Evolutionary conservation across 2,329 filamentous ascomycete genomes (phyloP), one percentile per base, ranked within the genome.

Genomic region (Fusarium sp.): DNA sequence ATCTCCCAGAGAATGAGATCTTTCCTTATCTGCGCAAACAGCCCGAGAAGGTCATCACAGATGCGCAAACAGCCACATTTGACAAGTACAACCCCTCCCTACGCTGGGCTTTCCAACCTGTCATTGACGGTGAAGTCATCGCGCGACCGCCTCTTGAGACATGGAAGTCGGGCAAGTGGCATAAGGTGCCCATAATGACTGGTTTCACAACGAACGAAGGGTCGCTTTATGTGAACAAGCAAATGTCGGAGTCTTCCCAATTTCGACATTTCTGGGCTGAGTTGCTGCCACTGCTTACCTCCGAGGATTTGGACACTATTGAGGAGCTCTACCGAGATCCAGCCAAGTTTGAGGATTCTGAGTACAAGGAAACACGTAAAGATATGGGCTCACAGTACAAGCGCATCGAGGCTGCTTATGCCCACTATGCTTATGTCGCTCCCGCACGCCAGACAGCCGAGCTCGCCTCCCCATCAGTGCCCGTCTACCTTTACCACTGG

Each of bases 171-270:
- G 78, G 73, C 17, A 74, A 72, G 39, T 79, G 78, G 78, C 78
- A 78, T 61, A 78, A 77, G 30, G 67, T 80, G 1, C 78, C 78
- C 2, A 88, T 94, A 45, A 83, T 94, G 66, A 93, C 91, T 0
- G 92, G 92, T 6, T 94, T 90, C 82, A 91, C 90, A 77, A 88
- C 89, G 44, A 91, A 94, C 75, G 92, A 94, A 79, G 92, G 92
- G 8, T 87, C 90, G 1, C 81, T 87, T 38, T 94, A 93, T 75
- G 88, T 93, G 2, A 87, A 90, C 1, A 81, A 84, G 36, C 73
- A 78, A 9, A 84, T 88, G 70, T 83, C 84, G 7, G 83, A 82
- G 4, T 82, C 86, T 2, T 81, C 81, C 0, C 84, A 90, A 6
- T 92, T 93, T 77, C 84, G 83, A 3, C 67, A 80, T 1, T 93